Conservation (phyloP, 805 yeast genomes). For the Teunomyces stri region DNA sequence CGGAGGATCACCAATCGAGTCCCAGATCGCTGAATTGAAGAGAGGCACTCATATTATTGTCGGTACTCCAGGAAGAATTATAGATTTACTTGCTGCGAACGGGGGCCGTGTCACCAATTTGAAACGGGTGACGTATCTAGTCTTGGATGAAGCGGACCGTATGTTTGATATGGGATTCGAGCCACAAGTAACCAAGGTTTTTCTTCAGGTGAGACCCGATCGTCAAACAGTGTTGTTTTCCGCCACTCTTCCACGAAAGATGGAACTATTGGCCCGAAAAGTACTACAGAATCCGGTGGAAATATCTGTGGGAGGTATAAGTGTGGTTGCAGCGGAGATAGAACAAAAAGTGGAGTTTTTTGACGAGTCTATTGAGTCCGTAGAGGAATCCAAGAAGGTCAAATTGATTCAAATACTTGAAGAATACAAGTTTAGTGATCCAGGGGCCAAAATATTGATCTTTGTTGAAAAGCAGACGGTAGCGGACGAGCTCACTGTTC, state of each 20-base stretch:
- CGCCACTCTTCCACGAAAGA: constrained; percentile 85
- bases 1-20: constrained; percentile 83
- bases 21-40: constrained; percentile 77
- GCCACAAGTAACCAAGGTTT: constrained; percentile 85
- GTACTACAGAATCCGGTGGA: constrained; percentile 65
- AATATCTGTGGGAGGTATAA: constrained; percentile 75
- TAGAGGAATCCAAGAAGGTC: constrained; percentile 48
- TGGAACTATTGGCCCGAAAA: constrained; percentile 72
- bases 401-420: constrained; percentile 57
- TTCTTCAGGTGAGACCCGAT: constrained; percentile 77
- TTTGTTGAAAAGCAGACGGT: constrained; percentile 87
- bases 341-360: constrained; percentile 68
- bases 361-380: constrained; percentile 29
- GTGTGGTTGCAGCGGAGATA: constrained; percentile 79
- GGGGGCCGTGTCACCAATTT: constrained; percentile 72
- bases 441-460: constrained; percentile 57
- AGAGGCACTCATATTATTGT: constrained; percentile 78
- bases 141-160: constrained; percentile 93
- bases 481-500: constrained; percentile 69
- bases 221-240: constrained; percentile 87
- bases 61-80: constrained; percentile 94
- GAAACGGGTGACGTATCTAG: constrained; percentile 71
- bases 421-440: constrained; percentile 28
- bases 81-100: constrained; percentile 83
- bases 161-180: constrained; percentile 97